A percentile compares a stretch with the other conserved stretches of the same genome.
phyloP scores from a whole-genome alignment of 306 rosid species.

The Potentilla sterilis region DNA sequence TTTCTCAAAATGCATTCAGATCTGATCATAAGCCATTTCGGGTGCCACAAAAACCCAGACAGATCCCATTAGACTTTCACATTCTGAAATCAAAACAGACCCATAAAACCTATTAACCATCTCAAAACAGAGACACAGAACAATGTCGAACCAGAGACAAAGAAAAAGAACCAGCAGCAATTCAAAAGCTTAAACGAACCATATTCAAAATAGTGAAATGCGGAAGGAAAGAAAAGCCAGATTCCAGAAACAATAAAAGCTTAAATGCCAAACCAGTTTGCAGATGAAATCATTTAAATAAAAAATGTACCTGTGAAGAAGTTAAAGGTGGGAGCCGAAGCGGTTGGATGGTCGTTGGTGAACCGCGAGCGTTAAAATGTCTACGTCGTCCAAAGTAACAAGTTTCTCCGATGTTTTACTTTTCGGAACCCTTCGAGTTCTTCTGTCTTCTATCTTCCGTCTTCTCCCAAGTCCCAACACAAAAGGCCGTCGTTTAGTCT shows the following conservation, averaged over 20 bases:
- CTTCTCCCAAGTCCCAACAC: not conserved
- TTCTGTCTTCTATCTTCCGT: not conserved
- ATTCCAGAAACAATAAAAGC: not conserved
- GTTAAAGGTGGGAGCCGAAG: not conserved
- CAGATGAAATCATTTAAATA: not conserved
- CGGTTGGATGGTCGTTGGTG: conserved; percentile 1
- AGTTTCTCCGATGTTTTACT: not conserved
- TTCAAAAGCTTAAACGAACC: not conserved
- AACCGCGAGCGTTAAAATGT: not conserved
- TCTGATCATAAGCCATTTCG: not conserved
- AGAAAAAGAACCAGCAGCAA: not conserved
- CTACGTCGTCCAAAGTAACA: not conserved
- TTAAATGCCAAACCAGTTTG: not conserved
- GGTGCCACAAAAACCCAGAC: not conserved
- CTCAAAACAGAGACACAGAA: not conserved
- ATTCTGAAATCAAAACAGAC: not conserved
- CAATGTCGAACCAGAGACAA: not conserved
- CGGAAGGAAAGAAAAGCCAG: not conserved
- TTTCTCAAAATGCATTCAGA: not conserved
- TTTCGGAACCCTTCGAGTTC: not conserved
- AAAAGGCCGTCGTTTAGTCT: not conserved
- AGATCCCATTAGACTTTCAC: not conserved
- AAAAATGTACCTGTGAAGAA: not conserved
- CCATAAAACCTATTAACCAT: not conserved
- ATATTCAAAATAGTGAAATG: not conserved